Conservation (phyloP, 306 rosid species). For the Prunus salicina region DNA sequence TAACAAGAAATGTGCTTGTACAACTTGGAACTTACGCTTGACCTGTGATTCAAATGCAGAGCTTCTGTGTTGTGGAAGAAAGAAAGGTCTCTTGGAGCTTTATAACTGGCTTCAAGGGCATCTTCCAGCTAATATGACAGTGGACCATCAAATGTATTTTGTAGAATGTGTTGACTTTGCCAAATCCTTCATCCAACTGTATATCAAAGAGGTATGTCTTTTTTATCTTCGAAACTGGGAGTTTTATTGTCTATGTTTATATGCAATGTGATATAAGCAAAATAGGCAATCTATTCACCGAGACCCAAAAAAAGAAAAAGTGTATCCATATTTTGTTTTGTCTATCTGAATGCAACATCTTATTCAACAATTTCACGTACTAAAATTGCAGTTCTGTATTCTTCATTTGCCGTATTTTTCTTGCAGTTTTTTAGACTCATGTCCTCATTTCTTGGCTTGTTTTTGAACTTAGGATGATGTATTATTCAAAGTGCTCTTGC, state of each 20-base stretch:
- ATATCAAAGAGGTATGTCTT: slow-evolving; percentile 67
- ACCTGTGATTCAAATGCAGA: slow-evolving; percentile 28
- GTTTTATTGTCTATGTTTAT: no score
- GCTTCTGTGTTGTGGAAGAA: slow-evolving; percentile 38
- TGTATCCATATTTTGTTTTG: no score
- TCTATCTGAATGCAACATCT: no score
- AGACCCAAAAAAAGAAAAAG: no score
- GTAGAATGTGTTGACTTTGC: slow-evolving; percentile 58
- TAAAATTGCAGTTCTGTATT: no score
- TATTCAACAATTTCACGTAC: no score
- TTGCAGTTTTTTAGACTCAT: neutral
- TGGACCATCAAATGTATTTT: slow-evolving; percentile 42
- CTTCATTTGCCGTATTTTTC: neutral
- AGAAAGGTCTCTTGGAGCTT: slow-evolving; percentile 59
- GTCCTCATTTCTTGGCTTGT: slow-evolving; percentile 5
- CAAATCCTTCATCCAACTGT: slow-evolving; percentile 73
- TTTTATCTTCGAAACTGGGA: no score
- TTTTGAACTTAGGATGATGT: slow-evolving; percentile 77
- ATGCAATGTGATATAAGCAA: no score
- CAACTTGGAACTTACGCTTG: slow-evolving; percentile 36
- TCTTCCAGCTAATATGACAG: slow-evolving; percentile 46
- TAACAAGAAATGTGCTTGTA: slow-evolving; percentile 30
- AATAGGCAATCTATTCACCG: no score
- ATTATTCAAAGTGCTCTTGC: slow-evolving; percentile 74
- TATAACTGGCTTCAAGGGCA: slow-evolving; percentile 69